These are phyloP conservation scores for Trichomonas vaginalis DNA, from an alignment of 208 protist genomes.

Conservation along the genomic window DNA sequence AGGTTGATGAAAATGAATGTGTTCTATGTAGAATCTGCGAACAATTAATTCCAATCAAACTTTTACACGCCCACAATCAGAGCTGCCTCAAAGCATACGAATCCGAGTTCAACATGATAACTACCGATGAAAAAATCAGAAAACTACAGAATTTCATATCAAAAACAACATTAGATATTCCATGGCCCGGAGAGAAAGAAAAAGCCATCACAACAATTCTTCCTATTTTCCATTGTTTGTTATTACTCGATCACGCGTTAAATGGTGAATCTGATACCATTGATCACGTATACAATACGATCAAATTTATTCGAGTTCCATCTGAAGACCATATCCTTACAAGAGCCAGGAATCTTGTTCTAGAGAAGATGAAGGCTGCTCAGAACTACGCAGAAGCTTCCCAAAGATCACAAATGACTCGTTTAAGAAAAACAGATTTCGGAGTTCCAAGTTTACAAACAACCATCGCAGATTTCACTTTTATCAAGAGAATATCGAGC, in stretches of 20 bases:
- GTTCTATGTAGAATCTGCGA: neutral
- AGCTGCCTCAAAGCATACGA: neutral
- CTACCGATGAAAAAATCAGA: neutral
- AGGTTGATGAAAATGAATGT: neutral
- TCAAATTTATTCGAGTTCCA: neutral
- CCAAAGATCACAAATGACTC: neutral
- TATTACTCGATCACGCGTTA: neutral
- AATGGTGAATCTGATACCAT: neutral
- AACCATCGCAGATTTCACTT: conserved; percentile 43
- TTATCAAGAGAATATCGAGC: conserved; percentile 50
- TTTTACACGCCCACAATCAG: neutral
- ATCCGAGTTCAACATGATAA: neutral
- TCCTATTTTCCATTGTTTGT: neutral
- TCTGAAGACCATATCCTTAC: neutral
- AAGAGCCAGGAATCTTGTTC: neutral
- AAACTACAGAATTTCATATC: neutral
- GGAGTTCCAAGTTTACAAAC: neutral
- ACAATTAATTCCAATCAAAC: neutral
- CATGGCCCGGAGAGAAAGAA: neutral
- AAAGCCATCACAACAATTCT: neutral
- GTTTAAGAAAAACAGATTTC: neutral
- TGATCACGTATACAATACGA: neutral
- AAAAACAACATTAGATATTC: neutral
- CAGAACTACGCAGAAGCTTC: neutral
- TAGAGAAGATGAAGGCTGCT: neutral